Evolutionary conservation across 2,329 filamentous ascomycete genomes (phyloP).

Genomic region (Penicillium thymicola): DNA sequence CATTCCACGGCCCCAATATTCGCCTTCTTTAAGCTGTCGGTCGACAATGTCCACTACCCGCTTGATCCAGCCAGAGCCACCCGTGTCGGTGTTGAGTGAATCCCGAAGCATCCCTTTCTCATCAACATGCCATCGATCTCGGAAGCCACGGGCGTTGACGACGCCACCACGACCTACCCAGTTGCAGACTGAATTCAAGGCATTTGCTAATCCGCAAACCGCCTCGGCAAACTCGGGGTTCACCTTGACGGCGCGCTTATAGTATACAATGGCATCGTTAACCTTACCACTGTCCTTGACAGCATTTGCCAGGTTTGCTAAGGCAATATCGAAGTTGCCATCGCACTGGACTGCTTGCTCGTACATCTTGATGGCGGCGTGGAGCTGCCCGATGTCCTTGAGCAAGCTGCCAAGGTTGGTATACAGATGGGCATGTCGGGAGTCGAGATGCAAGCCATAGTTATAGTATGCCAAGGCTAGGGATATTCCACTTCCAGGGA

Average conservation of each 20-base stretch:
- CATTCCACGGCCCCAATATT: constrained; percentile 75
- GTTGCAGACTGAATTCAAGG: constrained; percentile 92
- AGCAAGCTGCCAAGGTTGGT: constrained; percentile 93
- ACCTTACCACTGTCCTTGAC: constrained; percentile 95
- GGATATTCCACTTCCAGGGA: constrained; percentile 80
- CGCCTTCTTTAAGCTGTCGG: constrained; percentile 81
- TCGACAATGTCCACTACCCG: constrained; percentile 87
- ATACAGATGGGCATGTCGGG: constrained; percentile 89
- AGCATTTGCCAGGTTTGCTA: constrained; percentile 94
- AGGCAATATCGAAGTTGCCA: constrained; percentile 90
- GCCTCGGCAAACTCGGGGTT: constrained; percentile 96
- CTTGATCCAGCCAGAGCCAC: constrained; percentile 72
- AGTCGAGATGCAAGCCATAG: constrained; percentile 82
- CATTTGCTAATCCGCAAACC: constrained; percentile 91
- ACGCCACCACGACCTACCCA: constrained; percentile 90
- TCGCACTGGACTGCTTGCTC: constrained; percentile 91
- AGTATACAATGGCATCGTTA: constrained; percentile 87
- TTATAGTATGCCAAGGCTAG: constrained; percentile 92
- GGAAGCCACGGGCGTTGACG: constrained; percentile 65
- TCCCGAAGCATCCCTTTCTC: constrained; percentile 79
- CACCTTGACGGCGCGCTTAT: constrained; percentile 82
- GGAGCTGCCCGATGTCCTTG: constrained; percentile 92
- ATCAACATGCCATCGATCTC: constrained; percentile 92
- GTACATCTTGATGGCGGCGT: constrained; percentile 93
- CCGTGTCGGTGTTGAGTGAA: constrained; percentile 59